phyloP scores from a whole-genome alignment of 1,284 basidiomycete genomes.

The Ustilago lituana region DNA sequence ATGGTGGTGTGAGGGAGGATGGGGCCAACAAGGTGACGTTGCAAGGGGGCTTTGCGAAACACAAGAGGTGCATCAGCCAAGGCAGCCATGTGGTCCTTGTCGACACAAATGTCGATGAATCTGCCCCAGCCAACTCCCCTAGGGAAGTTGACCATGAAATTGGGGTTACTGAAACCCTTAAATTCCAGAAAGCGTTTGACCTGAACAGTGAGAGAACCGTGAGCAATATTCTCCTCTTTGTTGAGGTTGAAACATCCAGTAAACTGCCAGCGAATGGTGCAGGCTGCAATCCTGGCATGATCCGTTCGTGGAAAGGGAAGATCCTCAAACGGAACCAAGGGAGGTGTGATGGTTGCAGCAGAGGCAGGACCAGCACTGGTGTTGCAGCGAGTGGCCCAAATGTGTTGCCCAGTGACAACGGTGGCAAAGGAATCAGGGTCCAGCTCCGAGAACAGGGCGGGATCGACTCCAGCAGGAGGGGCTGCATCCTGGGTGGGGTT shows the following conservation, averaged over 20 bases:
- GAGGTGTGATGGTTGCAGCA: no score
- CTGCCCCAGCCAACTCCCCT: not conserved
- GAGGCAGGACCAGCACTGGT: no score
- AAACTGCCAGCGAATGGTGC: no score
- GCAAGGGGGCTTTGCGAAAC: not conserved
- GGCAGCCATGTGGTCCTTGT: not conserved
- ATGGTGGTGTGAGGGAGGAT: not conserved
- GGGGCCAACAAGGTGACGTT: not conserved
- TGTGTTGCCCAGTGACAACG: no score
- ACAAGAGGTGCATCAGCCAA: not conserved
- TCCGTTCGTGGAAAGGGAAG: not conserved
- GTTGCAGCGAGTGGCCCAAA: no score
- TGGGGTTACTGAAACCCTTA: not conserved
- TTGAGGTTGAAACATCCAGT: not conserved
- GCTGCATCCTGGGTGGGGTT: no score
- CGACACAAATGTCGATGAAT: not conserved
- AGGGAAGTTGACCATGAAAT: not conserved
- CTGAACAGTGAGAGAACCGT: not conserved
- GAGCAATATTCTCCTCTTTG: not conserved
- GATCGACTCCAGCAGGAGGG: no score
- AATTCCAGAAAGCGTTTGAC: not conserved
- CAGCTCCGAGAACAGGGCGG: no score
- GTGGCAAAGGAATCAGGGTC: no score
- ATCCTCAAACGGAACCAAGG: no score
- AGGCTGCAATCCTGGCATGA: no score